Evolutionary conservation across 2,329 filamentous ascomycete species (phyloP).

Genomic region (Fusarium sp.): DNA sequence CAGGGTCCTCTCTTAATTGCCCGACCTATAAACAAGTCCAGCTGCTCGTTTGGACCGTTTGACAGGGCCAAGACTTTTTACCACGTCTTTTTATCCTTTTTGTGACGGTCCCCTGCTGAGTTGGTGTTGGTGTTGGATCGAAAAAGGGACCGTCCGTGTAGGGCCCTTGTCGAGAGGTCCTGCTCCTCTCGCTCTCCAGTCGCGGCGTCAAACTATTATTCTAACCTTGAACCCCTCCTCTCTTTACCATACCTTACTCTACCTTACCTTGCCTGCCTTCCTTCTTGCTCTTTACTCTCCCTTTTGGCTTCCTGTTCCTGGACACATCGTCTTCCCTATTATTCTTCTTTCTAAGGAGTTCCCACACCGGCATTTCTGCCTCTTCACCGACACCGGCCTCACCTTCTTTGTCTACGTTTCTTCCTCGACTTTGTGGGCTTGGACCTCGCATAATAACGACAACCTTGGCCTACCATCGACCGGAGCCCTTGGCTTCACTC

Average conservation of each 20-base stretch:
- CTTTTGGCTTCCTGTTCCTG: constrained; percentile 11
- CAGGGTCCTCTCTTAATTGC: constrained; percentile 17
- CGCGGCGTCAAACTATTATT: constrained; percentile 29
- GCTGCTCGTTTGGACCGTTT: constrained; percentile 16
- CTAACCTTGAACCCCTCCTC: constrained; percentile 35
- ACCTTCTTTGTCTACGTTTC: constrained; percentile 25
- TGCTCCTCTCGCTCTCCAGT: constrained; percentile 30
- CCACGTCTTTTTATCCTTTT: constrained; percentile 23
- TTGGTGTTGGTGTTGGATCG: constrained; percentile 43
- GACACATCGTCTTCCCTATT: constrained; percentile 26
- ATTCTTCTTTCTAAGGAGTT: constrained; percentile 30
- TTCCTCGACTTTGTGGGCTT: constrained; percentile 14
- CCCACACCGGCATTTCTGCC: constrained; percentile 18
- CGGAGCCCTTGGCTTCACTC: constrained; percentile 10
- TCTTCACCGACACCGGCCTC: constrained; percentile 34
- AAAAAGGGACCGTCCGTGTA: constrained; percentile 41
- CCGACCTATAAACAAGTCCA: constrained; percentile 38
- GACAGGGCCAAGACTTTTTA: constrained; percentile 32
- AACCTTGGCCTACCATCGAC: constrained; percentile 10
- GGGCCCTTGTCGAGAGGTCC: constrained; percentile 43
- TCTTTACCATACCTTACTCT: constrained; percentile 9
- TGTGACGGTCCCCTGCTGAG: constrained; percentile 35
- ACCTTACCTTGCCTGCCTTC: background rate
- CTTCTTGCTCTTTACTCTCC: constrained; percentile 11
- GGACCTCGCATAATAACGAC: constrained; percentile 13